phyloP scores from a whole-genome alignment of 106 monocot genomes.

The Iris macrosiphon region DNA sequence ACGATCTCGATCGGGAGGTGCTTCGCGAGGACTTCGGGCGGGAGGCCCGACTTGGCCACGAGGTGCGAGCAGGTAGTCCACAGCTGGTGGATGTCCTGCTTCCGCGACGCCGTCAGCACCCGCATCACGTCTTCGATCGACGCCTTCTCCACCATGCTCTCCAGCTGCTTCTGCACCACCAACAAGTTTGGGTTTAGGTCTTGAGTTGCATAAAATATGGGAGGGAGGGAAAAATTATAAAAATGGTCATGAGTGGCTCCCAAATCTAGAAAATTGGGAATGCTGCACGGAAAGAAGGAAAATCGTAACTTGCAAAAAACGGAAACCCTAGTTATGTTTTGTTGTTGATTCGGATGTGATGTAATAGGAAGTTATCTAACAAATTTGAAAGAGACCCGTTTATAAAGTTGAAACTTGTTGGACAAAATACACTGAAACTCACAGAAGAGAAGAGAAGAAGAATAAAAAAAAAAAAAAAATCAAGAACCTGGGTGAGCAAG shows the following conservation, averaged over 20 bases:
- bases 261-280: too few species aligned
- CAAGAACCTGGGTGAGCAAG: conserved; percentile 58
- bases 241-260: too few species aligned
- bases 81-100: conserved; percentile 89
- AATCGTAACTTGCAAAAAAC: too few species aligned
- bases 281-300: too few species aligned
- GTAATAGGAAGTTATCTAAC: neutral
- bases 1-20: conserved; percentile 86
- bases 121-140: conserved; percentile 97
- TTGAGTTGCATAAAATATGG: too few species aligned
- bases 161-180: conserved; percentile 64
- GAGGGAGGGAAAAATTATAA: too few species aligned
- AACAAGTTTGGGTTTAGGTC: neutral
- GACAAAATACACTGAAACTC: too few species aligned
- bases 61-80: conserved; percentile 85
- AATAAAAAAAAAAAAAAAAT: neutral
- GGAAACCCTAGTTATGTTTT: neutral
- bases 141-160: conserved; percentile 82
- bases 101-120: conserved; percentile 74
- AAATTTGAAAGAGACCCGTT: too few species aligned
- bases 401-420: too few species aligned
- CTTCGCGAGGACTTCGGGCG: conserved; percentile 83
- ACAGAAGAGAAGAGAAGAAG: neutral
- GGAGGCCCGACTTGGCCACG: conserved; percentile 89
- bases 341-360: neutral